phyloP scores from a whole-genome alignment of 2,329 filamentous ascomycete genomes.

The Aspergillus neotritici region DNA sequence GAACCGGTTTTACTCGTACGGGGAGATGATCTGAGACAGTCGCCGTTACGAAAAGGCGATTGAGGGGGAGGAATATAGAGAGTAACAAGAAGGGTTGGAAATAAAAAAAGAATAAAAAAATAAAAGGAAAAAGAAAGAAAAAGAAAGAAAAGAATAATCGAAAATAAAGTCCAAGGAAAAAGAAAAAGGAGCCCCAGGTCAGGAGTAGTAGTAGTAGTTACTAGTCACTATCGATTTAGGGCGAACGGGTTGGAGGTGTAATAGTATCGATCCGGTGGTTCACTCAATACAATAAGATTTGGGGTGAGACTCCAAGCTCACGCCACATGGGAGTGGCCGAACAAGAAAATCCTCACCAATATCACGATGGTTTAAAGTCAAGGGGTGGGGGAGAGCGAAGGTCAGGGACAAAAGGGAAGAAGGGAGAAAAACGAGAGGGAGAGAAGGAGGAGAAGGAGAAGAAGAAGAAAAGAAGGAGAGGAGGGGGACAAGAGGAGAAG shows the following conservation, averaged over 20 bases:
- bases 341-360: constrained; percentile 1
- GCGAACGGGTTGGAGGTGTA: too few relatives aligned
- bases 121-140: constrained; percentile 1
- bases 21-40: constrained; percentile 2
- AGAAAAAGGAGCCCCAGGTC: too few relatives aligned
- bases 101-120: neutral
- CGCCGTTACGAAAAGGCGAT: constrained; percentile 3
- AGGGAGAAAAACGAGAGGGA: constrained; percentile 10
- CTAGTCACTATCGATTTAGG: too few relatives aligned
- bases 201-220: too few relatives aligned
- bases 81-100: neutral
- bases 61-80: constrained; percentile 1
- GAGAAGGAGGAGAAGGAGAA: constrained; percentile 10
- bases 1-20: neutral
- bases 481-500: neutral
- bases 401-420: constrained; percentile 4
- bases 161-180: too few relatives aligned
- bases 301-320: constrained; percentile 6
- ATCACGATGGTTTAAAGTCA: constrained; percentile 3
- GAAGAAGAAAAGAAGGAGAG: constrained; percentile 4
- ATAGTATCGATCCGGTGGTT: neutral
- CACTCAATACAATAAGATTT: neutral
- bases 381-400: constrained; percentile 1
- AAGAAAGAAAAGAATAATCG: constrained; percentile 3
- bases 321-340: constrained; percentile 5